Conservation (phyloP, 1,139 yeast genomes). For the Suhomyces kunorum region DNA sequence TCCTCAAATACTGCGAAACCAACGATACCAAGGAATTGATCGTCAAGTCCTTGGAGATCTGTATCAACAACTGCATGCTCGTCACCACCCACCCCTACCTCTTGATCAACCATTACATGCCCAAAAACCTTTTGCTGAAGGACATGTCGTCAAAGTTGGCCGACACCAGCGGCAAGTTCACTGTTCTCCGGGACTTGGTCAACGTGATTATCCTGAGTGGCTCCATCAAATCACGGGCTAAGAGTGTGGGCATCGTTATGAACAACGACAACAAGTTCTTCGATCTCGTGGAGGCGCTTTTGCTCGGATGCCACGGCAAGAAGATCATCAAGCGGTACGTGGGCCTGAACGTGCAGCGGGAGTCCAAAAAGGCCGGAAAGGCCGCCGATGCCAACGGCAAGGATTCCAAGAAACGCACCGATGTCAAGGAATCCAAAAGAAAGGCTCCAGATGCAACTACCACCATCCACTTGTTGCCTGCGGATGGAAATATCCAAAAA, state of each 20-base stretch:
- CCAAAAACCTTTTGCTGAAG: conserved; percentile 72
- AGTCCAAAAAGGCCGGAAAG: conserved; percentile 30
- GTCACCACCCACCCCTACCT: conserved; percentile 90
- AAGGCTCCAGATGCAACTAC: conserved; percentile 20
- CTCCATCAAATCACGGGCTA: conserved; percentile 45
- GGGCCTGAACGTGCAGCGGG: conserved; percentile 55
- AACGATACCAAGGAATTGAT: conserved; percentile 57
- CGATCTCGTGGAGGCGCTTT: conserved; percentile 76
- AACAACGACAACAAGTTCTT: conserved; percentile 47
- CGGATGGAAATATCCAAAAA: conserved; percentile 37
- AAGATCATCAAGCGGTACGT: conserved; percentile 59
- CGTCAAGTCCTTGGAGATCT: conserved; percentile 66
- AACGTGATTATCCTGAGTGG: conserved; percentile 45
- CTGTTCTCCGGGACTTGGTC: conserved; percentile 61
- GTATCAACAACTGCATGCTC: conserved; percentile 71
- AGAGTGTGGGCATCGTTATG: conserved; percentile 41
- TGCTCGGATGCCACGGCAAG: conserved; percentile 67
- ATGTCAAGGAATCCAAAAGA: conserved; percentile 15
- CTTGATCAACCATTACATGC: conserved; percentile 81
- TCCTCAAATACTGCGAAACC: conserved; percentile 81
- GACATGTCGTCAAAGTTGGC: conserved; percentile 76
- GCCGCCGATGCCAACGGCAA: conserved; percentile 10
- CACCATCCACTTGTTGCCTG: conserved; percentile 47
- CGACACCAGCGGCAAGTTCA: conserved; percentile 85
- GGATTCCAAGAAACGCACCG: conserved; percentile 13